phyloP scores from a whole-genome alignment of 225 moss, liverwort and hornwort species.

The Physcomitrellopsis africana region DNA sequence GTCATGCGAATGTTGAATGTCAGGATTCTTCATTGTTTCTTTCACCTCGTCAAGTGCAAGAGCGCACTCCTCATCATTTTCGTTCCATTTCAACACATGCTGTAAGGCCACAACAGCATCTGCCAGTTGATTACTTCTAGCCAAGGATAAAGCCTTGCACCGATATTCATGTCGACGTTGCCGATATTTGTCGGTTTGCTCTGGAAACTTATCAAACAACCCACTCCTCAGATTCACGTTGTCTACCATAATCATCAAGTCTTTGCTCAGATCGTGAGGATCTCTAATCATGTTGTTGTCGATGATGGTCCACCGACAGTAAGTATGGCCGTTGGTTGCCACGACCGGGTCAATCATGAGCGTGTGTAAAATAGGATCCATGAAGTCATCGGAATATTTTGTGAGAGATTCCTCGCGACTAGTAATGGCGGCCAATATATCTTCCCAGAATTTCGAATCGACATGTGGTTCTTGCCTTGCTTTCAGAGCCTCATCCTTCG shows the following conservation, averaged over 20 bases:
- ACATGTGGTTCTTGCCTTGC: constrained; percentile 9
- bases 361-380: constrained; percentile 26
- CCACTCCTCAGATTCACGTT: constrained; percentile 33
- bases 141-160: constrained; percentile 23
- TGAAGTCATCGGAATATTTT: constrained; percentile 24
- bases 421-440: constrained; percentile 28
- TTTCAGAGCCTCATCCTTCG: constrained; percentile 26
- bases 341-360: constrained; percentile 26
- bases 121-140: constrained; percentile 20
- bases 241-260: constrained; percentile 16
- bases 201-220: constrained; percentile 20
- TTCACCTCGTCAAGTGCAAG: constrained; percentile 23
- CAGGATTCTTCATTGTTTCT: background rate
- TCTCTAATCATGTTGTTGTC: constrained; percentile 27
- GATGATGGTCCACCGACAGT: constrained; percentile 33
- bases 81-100: constrained; percentile 34
- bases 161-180: constrained; percentile 11
- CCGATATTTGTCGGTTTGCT: constrained; percentile 7
- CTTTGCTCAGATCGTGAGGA: constrained; percentile 28
- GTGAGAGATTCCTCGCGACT: background rate
- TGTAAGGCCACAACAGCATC: constrained; percentile 31
- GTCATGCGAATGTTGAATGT: too few relatives aligned
- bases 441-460: constrained; percentile 34
- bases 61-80: constrained; percentile 15
- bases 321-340: constrained; percentile 38